Evolutionary conservation across 257 asterid species (phyloP), one percentile per base, ranked within the genome.

Genomic region (Agastache rugosa): DNA sequence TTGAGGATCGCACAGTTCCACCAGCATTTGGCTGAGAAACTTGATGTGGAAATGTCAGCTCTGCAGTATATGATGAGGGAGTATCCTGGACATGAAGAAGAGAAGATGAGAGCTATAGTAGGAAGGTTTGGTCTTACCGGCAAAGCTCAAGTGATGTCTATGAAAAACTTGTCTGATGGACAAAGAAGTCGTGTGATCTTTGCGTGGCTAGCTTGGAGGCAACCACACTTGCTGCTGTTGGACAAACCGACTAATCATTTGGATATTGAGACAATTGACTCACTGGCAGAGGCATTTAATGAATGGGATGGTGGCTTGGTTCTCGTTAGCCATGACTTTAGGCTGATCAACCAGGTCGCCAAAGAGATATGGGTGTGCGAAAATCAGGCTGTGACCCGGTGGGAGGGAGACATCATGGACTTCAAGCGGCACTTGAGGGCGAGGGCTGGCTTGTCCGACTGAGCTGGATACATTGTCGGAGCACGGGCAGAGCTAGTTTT

Each of bases 281-380:
- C 98, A 0, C 88, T 95, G 4, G 99, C 99, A 0, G 98, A 94
- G 84, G 99, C 99, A 6, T 74, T 94, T 87, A 94, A 90, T 3
- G 97, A 92, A 58, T 94, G 98, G 99, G 97, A 94, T 17, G 99
- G 99, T 17, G 99, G 99, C 35, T 5, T 95, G 86, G 99, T 95
- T 64, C 97, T 95, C 15, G 99, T 95, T 3, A 95, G 99, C 79
- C 99, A 95, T 3, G 98, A 95, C 66, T 95, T 95, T 59, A 88
- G 99, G 93, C 96, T 95, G 31, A 95, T 95, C 20, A 95, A 93
- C 85, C 99, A 95, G 89, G 99, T 95, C 7, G 99, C 98, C 3
- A 88, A 87, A 4, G 99, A 90, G 90, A 95, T 95, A 45, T 95
- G 98, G 98, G 98, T 95, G 7, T 95, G 99, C 35, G 99, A 90